Evolutionary conservation across 192 early-diverging fungal genomes (phyloP).

Genomic region (Pilobolus umbonatus): DNA sequence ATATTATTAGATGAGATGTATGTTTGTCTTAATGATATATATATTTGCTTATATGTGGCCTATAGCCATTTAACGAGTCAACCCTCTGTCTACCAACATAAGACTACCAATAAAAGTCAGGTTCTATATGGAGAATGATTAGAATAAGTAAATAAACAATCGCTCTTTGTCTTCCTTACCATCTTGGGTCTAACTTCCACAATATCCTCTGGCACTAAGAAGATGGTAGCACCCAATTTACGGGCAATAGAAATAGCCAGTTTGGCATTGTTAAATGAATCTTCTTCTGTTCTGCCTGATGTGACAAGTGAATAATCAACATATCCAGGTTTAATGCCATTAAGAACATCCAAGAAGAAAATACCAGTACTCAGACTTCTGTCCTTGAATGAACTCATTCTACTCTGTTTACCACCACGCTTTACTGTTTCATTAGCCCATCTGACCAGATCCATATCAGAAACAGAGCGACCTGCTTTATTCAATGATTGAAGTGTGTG

Average conservation of each 20-base stretch:
- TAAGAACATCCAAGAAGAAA: conserved; percentile 89
- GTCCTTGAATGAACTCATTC: conserved; percentile 87
- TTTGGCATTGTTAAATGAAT: conserved; percentile 88
- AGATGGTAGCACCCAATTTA: conserved; percentile 99
- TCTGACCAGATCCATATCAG: conserved; percentile 86
- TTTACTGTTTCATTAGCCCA: conserved; percentile 91
- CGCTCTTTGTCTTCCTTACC: conserved; percentile 42
- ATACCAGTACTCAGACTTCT: conserved; percentile 66
- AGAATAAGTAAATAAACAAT: not conserved
- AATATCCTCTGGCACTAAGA: conserved; percentile 97
- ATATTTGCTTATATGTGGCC: too few relatives aligned
- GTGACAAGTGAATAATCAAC: conserved; percentile 88
- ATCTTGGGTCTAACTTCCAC: conserved; percentile 96
- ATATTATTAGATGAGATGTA: too few relatives aligned
- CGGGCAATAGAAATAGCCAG: conserved; percentile 98
- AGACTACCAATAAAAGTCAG: conserved; percentile 92
- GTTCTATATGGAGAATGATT: conserved; percentile 49
- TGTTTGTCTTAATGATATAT: too few relatives aligned
- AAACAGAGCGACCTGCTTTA: conserved; percentile 76
- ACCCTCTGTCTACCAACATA: conserved; percentile 71
- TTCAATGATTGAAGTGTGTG: conserved; percentile 87
- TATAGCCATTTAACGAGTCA: conserved; percentile 13
- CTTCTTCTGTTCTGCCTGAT: conserved; percentile 68
- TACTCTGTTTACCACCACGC: conserved; percentile 58
- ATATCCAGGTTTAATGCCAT: conserved; percentile 87